Conservation (phyloP, 345 rosid species). For the Stellera chamaejasme region DNA sequence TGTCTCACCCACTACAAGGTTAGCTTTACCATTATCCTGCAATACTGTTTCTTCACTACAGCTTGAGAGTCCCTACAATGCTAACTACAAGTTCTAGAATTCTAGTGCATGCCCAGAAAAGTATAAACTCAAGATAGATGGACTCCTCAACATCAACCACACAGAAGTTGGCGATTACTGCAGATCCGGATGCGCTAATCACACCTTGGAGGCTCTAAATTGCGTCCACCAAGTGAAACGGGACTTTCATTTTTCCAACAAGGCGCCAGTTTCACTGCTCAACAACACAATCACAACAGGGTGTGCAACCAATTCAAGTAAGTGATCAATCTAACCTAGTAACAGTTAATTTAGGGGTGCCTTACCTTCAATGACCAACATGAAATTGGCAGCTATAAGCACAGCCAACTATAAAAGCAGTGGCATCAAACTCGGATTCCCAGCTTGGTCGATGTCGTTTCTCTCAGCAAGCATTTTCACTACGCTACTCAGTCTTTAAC, state of each 20-base stretch:
- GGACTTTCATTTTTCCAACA: constrained; percentile 31
- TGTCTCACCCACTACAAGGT: constrained; percentile 17
- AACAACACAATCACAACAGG: constrained; percentile 7
- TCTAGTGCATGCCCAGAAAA: constrained; percentile 7
- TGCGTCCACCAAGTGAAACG: constrained; percentile 21
- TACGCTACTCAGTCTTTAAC: too few species aligned
- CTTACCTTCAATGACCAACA: not conserved
- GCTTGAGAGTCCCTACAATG: not conserved
- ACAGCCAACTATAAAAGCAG: too few species aligned
- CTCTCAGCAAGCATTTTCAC: not conserved
- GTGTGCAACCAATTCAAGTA: constrained; percentile 4
- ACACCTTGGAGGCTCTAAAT: constrained; percentile 10
- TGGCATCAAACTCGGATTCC: not conserved
- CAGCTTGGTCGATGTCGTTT: not conserved
- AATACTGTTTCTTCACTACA: not conserved
- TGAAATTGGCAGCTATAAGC: too few species aligned
- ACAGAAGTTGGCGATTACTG: constrained; percentile 19
- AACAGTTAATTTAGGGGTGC: not conserved
- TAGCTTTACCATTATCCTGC: constrained; percentile 1
- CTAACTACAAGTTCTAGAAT: not conserved
- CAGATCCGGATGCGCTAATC: constrained; percentile 4
- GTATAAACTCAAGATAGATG: constrained; percentile 13
- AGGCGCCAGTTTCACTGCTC: constrained; percentile 11
- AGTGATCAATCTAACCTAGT: not conserved
- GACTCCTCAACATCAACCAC: constrained; percentile 13